Base-by-base conservation (phyloP, 768 basidiomycete genomes). In the Hygrophoropsis aurantiaca region DNA sequence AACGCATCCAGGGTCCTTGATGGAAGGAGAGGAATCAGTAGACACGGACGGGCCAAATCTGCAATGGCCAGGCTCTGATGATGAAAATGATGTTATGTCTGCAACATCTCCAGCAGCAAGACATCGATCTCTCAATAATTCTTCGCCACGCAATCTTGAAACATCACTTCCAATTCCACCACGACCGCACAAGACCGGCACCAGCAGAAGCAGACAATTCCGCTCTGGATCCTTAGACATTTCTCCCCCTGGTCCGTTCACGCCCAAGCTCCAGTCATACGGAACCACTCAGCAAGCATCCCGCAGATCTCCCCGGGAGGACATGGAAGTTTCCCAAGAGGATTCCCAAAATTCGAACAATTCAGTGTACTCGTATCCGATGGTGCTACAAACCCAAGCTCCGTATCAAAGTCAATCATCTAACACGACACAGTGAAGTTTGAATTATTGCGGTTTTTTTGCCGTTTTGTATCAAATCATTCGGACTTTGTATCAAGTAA, bases 361-460 rank as follows among this genome's bases (percentile, higher is more conserved):
- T 56, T 55, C 43, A 55, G 54, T 16, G 50, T 54, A 32, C 52
- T 68, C 65, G 10, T 70, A 73, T 44, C 65, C 70, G 3, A 23
- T 58, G 10, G 41, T 54, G 40, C 57, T 79, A 35, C 78, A 74
- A 53, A 80, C 79, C 2, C 80, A 82, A 55, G 78, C 80, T 23
- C 75, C 76, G 4, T 81, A 81, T 51, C 60, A 65, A 33, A 80
- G 80, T 52, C 79, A 78, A 40, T 26, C 35, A 10, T 32, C n/a
- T 24, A 46, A 46, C 24, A 55, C 51, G 57, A 70, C 60, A 49
- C 58, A 64, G 49, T 30, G 27, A 13, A 6, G 13, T 30, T 30
- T 30, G 27, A 30, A 30, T 30, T 13, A 30, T 13, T 30, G 27
- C 27, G 6, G 27, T 13, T 13, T 30, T 6, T 30, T 13, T 13